Evolutionary conservation across 495 filamentous ascomycete species (phyloP).

Genomic region (Ascobolus immersus): DNA sequence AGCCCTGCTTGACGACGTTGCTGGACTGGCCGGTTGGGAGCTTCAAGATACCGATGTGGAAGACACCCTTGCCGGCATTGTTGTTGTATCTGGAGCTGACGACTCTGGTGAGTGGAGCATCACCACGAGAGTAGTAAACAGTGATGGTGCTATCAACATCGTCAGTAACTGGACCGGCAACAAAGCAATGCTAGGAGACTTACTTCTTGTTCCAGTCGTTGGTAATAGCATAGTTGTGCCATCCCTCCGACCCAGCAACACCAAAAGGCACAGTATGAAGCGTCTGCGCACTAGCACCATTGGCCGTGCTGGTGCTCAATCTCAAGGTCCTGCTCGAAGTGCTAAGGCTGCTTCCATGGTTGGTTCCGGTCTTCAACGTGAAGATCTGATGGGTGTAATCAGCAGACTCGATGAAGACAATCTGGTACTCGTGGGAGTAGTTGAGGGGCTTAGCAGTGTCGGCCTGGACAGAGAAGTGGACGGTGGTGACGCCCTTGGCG

Average conservation of each 20-base stretch:
- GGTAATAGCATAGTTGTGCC: slow-evolving; percentile 36
- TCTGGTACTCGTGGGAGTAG: slow-evolving; percentile 30
- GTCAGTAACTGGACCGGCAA: background rate
- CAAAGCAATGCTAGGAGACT: slow-evolving; percentile 2
- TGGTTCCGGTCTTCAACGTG: slow-evolving; percentile 26
- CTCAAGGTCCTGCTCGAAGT: slow-evolving; percentile 8
- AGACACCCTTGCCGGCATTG: slow-evolving; percentile 26
- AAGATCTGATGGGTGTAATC: slow-evolving; percentile 31
- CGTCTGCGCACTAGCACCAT: slow-evolving; percentile 11
- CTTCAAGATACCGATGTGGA: slow-evolving; percentile 31
- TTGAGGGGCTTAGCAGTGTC: slow-evolving; percentile 25
- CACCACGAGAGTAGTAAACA: slow-evolving; percentile 26
- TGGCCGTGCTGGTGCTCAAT: slow-evolving; percentile 6
- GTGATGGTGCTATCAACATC: slow-evolving; percentile 22
- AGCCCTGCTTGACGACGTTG: slow-evolving; percentile 28
- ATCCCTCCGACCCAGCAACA: slow-evolving; percentile 18
- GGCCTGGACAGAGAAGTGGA: slow-evolving; percentile 29
- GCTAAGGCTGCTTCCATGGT: background rate
- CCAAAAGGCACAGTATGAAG: slow-evolving; percentile 21
- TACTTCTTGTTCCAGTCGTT: slow-evolving; percentile 27
- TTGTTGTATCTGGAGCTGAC: slow-evolving; percentile 24
- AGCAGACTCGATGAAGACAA: slow-evolving; percentile 29
- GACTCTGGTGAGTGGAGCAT: slow-evolving; percentile 23
- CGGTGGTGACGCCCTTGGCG: slow-evolving; percentile 22
- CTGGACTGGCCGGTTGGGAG: slow-evolving; percentile 27